A percentile compares a stretch with the other conserved stretches of the same genome.
Conservation (phyloP, 2,329 filamentous ascomycete genomes). For the Geoglossum cookeanum region DNA sequence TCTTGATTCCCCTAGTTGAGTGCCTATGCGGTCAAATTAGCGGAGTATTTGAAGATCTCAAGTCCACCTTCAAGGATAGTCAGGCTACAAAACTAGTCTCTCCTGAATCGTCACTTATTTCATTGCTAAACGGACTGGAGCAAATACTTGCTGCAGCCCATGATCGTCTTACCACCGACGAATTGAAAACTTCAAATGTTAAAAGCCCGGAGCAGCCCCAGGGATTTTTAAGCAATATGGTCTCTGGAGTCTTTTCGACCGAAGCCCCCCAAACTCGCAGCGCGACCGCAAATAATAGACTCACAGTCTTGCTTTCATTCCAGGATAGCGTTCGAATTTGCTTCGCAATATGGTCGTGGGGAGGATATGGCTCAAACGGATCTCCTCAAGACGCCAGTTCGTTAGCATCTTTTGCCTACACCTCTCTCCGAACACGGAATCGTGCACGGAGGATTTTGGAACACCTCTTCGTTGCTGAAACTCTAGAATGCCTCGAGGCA, state of each 20-base stretch:
- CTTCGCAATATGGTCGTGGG: conserved; percentile 92
- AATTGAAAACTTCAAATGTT: conserved; percentile 43
- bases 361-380: conserved; percentile 40
- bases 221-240: conserved; percentile 86
- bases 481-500: conserved; percentile 83
- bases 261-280: conserved; percentile 61
- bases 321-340: conserved; percentile 88
- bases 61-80: conserved; percentile 36
- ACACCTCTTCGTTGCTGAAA: conserved; percentile 81
- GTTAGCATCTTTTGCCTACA: conserved; percentile 72
- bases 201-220: conserved; percentile 72
- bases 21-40: conserved; percentile 68
- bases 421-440: conserved; percentile 78
- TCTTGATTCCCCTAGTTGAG: conserved; percentile 76
- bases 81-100: conserved; percentile 21
- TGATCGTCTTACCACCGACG: conserved; percentile 59
- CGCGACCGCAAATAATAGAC: conserved; percentile 73
- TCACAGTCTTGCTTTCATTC: conserved; percentile 90
- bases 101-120: conserved; percentile 57
- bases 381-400: conserved; percentile 44
- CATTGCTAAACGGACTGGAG: conserved; percentile 83
- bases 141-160: conserved; percentile 77
- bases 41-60: conserved; percentile 50
- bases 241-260: conserved; percentile 71
- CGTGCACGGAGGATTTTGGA: conserved; percentile 73